Percentiles rank a stretch among this genome's conserved stretches.
These are phyloP conservation scores for Pleurozium schreberi DNA, from an alignment of 225 moss, liverwort and hornwort genomes.

Conservation along the genomic window DNA sequence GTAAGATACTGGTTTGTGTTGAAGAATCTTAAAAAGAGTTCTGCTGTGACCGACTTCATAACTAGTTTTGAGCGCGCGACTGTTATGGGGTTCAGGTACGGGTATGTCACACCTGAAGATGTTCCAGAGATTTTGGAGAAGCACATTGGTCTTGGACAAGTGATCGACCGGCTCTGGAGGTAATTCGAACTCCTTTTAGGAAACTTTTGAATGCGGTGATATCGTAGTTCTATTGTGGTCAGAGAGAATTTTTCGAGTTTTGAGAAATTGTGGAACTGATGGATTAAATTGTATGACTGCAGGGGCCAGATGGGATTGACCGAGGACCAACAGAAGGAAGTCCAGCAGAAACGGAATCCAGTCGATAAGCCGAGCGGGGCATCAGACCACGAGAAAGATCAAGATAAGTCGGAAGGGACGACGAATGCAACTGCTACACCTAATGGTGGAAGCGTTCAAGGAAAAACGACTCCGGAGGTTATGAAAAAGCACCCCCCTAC, in stretches of 20 bases:
- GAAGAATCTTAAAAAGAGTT: background rate
- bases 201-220: background rate
- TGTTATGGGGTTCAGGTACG: conserved; percentile 36
- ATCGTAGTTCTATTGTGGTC: background rate
- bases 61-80: background rate
- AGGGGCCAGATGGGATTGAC: conserved; percentile 94
- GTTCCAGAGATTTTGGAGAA: conserved; percentile 55
- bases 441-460: conserved; percentile 29
- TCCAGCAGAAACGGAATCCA: conserved; percentile 37
- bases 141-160: conserved; percentile 51
- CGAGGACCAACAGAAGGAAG: conserved; percentile 67
- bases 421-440: background rate
- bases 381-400: conserved; percentile 2
- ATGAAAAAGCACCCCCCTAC: conserved; percentile 16
- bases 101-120: conserved; percentile 56
- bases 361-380: background rate
- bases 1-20: background rate
- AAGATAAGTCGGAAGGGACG: conserved; percentile 2
- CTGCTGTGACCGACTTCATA: background rate
- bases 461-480: background rate
- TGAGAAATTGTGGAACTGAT: background rate
- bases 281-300: background rate
- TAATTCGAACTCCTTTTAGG: background rate
- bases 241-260: background rate
- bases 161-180: conserved; percentile 52